A percentile compares a stretch with the other conserved stretches of the same genome.
Conservation (phyloP, 192 early-diverging fungal genomes). For the Dimargaris xerosporica region DNA sequence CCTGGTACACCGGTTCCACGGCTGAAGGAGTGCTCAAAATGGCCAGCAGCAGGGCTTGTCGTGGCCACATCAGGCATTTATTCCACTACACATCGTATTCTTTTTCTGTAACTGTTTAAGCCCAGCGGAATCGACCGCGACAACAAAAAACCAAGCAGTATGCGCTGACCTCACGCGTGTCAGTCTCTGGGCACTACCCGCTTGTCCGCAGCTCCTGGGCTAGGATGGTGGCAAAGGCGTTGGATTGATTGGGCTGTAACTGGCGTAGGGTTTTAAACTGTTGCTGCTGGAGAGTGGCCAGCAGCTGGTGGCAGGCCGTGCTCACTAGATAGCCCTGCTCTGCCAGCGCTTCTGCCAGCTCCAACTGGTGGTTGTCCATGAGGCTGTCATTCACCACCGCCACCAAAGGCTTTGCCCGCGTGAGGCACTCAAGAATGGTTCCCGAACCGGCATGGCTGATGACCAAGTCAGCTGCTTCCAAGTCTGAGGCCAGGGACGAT, state of each 20-base stretch:
- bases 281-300: slow-evolving; percentile 9
- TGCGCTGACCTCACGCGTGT: too few relatives aligned
- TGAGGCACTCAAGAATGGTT: slow-evolving; percentile 66
- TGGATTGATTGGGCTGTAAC: slow-evolving; percentile 24
- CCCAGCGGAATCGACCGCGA: too few relatives aligned
- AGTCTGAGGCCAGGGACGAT: slow-evolving; percentile 29
- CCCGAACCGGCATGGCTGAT: slow-evolving; percentile 79
- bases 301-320: slow-evolving; percentile 15
- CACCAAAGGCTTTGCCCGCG: slow-evolving; percentile 44
- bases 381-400: slow-evolving; percentile 61
- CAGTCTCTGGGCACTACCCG: too few relatives aligned
- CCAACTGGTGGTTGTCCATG: slow-evolving; percentile 78
- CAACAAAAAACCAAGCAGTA: too few relatives aligned
- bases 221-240: slow-evolving; percentile 26
- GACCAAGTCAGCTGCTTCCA: slow-evolving; percentile 51
- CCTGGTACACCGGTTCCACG: too few relatives aligned
- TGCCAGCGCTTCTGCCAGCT: slow-evolving; percentile 59
- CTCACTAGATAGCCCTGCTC: slow-evolving; percentile 32
- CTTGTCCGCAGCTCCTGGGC: too few relatives aligned
- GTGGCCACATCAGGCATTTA: too few relatives aligned
- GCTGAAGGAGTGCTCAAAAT: too few relatives aligned
- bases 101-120: too few relatives aligned
- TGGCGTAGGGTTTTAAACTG: slow-evolving; percentile 14
- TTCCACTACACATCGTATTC: too few relatives aligned
- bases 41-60: too few relatives aligned